Conservation (phyloP, 148 eudicot species). For the Nepenthes gracilis region DNA sequence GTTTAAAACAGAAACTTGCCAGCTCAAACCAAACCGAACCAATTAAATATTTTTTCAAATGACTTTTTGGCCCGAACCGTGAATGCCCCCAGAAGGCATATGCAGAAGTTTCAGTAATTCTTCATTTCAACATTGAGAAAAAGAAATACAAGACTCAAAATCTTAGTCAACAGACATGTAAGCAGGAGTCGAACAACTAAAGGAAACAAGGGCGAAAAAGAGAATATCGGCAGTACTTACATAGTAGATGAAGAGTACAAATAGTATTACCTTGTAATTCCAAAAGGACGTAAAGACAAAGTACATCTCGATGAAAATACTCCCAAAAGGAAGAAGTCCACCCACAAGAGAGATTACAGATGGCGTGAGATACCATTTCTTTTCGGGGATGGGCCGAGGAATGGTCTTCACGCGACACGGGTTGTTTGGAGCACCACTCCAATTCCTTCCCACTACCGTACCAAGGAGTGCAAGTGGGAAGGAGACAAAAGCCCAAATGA, state of each 20-base stretch:
- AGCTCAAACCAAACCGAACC: too few relatives aligned
- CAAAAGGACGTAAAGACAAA: constrained; percentile 81
- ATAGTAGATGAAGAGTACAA: background rate
- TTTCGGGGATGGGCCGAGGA: constrained; percentile 85
- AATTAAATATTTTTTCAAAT: too few relatives aligned
- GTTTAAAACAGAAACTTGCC: too few relatives aligned
- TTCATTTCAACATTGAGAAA: too few relatives aligned
- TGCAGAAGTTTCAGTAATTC: too few relatives aligned
- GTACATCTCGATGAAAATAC: constrained; percentile 88
- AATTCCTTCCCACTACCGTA: constrained; percentile 79
- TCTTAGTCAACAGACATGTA: too few relatives aligned
- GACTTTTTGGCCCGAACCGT: too few relatives aligned
- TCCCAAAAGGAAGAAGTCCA: constrained; percentile 84
- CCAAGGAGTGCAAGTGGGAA: constrained; percentile 89
- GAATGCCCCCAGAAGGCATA: too few relatives aligned
- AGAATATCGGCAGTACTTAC: background rate
- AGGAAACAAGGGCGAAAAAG: background rate
- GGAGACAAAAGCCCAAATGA: constrained; percentile 83
- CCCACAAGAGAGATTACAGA: constrained; percentile 78
- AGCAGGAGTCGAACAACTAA: too few relatives aligned
- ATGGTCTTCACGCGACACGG: constrained; percentile 86
- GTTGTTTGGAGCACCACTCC: constrained; percentile 75
- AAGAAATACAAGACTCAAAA: too few relatives aligned
- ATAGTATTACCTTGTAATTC: constrained; percentile 67
- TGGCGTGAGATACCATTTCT: constrained; percentile 90